Base-by-base conservation (phyloP, 495 filamentous ascomycete species). In the Neurospora tetrasperma region DNA sequence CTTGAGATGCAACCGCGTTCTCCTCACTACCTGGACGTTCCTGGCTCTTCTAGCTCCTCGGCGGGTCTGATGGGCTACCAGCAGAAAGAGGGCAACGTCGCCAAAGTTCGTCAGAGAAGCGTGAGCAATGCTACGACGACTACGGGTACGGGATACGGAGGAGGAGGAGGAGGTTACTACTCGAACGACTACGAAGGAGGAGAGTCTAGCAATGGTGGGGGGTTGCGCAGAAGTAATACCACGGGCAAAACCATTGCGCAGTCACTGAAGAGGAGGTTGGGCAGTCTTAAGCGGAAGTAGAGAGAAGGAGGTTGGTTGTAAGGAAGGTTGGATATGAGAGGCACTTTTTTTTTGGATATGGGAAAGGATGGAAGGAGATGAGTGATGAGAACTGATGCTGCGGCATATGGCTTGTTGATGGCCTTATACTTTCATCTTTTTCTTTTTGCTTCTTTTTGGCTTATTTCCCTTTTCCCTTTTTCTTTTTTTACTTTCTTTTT, bases 221-320 rank as follows among this genome's bases (percentile, higher is more conserved):
- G 27, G 27, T 31, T 74, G 48, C 72, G 62, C 46, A 74, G 83
- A 69, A 80, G 79, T 43, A 83, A 82, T 66, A 80, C 81, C 0
- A 83, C 78, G 8, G 79, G 81, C 9, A 80, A 81, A 74, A 79
- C 78, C 39, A 35, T 86, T 11, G 76, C 82, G 1, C 82, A 84
- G 66, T 81, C 80, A 12, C 74, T 87, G 54, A 87, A 84, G 79
- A 79, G 80, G 43, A 76, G 84, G 14, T 80, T 87, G 70, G 84
- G 84, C 12, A 86, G 84, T 70, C 69, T 88, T 40, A 79, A 83
- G 38, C 75, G 78, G 68, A 83, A 76, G 75, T 78, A 76, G 74
- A 41, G 11, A 7, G 54, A 62, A 12, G 54, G 31, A 31, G 27
- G 27, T 31, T 31, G 27, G 27, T 31, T 31, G 1, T 31, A 31